Evolutionary conservation across 2,329 filamentous ascomycete genomes (phyloP).

Genomic region (Madurella mycetomatis): DNA sequence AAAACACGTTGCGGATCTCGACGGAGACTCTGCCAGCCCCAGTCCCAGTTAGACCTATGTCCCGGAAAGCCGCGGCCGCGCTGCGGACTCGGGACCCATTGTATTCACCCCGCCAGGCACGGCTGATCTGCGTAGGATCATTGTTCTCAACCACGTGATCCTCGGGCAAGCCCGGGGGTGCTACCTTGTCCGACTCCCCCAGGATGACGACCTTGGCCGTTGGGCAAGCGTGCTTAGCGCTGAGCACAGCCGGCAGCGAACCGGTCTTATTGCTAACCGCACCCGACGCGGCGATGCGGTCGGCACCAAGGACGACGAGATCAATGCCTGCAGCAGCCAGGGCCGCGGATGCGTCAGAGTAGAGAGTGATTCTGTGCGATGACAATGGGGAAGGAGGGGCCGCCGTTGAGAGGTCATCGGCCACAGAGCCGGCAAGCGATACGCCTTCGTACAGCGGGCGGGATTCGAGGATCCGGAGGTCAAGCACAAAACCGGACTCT

Average conservation of each 20-base stretch:
- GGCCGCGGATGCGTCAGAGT: constrained; percentile 57
- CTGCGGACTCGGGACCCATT: constrained; percentile 24
- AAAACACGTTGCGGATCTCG: constrained; percentile 48
- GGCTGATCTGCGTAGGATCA: constrained; percentile 45
- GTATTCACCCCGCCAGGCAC: constrained; percentile 39
- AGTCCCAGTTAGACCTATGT: background rate
- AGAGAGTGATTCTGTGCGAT: constrained; percentile 43
- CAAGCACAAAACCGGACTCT: constrained; percentile 36
- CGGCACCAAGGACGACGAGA: constrained; percentile 59
- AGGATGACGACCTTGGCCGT: constrained; percentile 49
- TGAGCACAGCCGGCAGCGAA: constrained; percentile 54
- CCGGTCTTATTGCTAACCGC: constrained; percentile 65
- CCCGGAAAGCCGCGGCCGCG: constrained; percentile 18
- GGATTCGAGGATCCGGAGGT: constrained; percentile 61
- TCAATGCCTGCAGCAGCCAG: constrained; percentile 49
- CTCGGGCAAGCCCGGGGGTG: constrained; percentile 39
- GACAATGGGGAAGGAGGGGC: constrained; percentile 6
- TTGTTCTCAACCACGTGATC: constrained; percentile 48
- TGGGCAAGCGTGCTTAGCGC: constrained; percentile 46
- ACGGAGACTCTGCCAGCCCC: constrained; percentile 22
- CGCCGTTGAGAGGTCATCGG: constrained; percentile 23
- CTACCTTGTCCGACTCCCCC: constrained; percentile 59
- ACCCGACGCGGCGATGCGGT: constrained; percentile 54
- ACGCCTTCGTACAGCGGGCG: constrained; percentile 63
- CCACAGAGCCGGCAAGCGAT: constrained; percentile 46